Evolutionary conservation across 192 early-diverging fungal genomes (phyloP), one percentile per base, ranked within the genome.

Genomic region (Jimgerdemannia flammicorona): DNA sequence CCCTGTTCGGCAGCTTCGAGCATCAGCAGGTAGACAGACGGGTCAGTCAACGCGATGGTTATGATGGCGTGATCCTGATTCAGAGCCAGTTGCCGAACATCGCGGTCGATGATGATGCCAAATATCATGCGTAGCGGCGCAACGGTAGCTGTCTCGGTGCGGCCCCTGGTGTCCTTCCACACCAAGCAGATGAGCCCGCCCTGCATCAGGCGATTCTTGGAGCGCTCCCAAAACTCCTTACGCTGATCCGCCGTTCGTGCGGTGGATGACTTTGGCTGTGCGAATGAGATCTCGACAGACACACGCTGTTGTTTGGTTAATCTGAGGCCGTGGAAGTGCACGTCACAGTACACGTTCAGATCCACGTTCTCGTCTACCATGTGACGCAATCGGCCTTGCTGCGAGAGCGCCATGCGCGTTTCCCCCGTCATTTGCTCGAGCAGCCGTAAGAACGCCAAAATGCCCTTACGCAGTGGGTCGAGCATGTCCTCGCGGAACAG

Each of bases 401-500:
- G 40, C 10, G 44, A 59, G 49, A 70, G 40, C 11, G 67, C 54
- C 7, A 29, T 3, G 7, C 14, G n/a, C 3, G 2, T 66, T n/a
- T 20, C 3, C 8, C 10, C 7, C 8, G 44, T 1, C 29, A 20
- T 71, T 39, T 77, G 65, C 11, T 59, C 67, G 29, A 75, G 59
- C 44, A 64, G 40, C 39, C 72, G 11, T 1, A 85, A 6, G 69
- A 85, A 85, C 14, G 70, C 70, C 10, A 59, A 44, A 39, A 87
- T 81, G 2, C 83, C 83, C 8, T 67, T 40, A 3, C 83, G 71
- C 3, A 88, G 44, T 10, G 74, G 69, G 19, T 70, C 71, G 8
- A 87, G 40, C 44, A 84, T 44, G 44, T 88, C 87, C 67, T 88
- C 84, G 14, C 87, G 73, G 17, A 83, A 54, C 11, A 88, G 74